Evolutionary conservation across 1,139 yeast genomes (phyloP).

Genomic region (Saccharomyces pastorianus): DNA sequence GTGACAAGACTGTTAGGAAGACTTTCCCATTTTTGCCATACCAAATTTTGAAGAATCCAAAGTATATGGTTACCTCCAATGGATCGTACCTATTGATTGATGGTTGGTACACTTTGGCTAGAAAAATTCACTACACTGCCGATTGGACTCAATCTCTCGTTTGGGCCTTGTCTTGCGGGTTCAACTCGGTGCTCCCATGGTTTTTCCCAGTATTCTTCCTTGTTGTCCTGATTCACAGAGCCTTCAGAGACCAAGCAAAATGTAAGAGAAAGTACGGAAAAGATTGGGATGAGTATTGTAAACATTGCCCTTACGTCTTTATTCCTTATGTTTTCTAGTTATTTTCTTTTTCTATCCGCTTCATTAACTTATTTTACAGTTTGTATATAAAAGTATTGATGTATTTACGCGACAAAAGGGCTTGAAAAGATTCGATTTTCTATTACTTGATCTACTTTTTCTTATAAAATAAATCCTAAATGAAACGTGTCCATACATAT

Average conservation of each 20-base stretch:
- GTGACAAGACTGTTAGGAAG: conserved; percentile 65
- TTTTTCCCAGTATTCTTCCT: conserved; percentile 90
- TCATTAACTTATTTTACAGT: background rate
- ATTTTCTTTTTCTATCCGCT: background rate
- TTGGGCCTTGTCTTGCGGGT: conserved; percentile 92
- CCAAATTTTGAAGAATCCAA: conserved; percentile 73
- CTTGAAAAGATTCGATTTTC: background rate
- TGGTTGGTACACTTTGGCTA: conserved; percentile 89
- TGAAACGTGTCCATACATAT: background rate
- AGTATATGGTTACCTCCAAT: conserved; percentile 71
- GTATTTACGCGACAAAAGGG: background rate
- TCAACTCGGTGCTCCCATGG: conserved; percentile 85
- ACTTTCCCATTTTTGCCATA: conserved; percentile 90
- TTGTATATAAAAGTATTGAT: background rate
- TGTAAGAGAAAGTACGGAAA: conserved; percentile 82
- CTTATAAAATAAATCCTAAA: background rate
- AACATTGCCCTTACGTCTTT: conserved; percentile 85
- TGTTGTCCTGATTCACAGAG: conserved; percentile 79
- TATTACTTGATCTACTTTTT: background rate
- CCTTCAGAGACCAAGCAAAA: conserved; percentile 75
- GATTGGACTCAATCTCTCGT: conserved; percentile 81
- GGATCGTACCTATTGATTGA: conserved; percentile 82
- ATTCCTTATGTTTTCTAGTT: conserved; percentile 72
- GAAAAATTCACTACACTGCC: conserved; percentile 93
- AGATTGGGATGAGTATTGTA: conserved; percentile 83